Percentiles rank a stretch among this genome's conserved stretches.
Conservation (phyloP, 177 flowering plant genomes). For the Tripterygium wilfordii region DNA sequence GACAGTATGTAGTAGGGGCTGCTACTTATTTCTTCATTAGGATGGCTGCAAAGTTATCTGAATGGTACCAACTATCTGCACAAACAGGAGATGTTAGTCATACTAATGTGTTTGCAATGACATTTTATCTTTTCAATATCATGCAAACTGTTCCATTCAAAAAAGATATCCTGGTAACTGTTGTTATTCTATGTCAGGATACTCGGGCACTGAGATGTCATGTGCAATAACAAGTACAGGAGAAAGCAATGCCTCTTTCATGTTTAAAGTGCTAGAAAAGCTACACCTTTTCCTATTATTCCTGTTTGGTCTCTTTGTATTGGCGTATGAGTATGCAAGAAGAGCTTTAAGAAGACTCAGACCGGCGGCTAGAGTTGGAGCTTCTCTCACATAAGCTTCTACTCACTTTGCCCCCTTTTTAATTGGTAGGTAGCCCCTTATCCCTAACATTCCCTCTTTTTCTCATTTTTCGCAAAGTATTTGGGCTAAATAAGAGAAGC, state of each 20-base stretch:
- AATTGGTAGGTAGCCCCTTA: not conserved
- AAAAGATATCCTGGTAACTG: constrained; percentile 1
- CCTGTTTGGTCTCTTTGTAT: constrained; percentile 48
- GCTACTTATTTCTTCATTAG: too few species aligned
- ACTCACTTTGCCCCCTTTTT: not conserved
- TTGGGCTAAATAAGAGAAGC: not conserved
- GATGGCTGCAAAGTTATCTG: too few species aligned
- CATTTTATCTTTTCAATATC: not conserved
- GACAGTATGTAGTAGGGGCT: too few species aligned
- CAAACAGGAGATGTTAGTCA: too few species aligned
- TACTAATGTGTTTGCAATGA: too few species aligned
- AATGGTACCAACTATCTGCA: too few species aligned
- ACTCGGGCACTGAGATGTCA: constrained; percentile 15
- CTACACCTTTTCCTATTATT: constrained; percentile 38
- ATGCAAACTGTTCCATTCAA: too few species aligned
- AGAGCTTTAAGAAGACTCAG: constrained; percentile 33
- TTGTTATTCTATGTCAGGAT: constrained; percentile 24
- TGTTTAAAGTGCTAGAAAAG: constrained; percentile 22
- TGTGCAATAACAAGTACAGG: constrained; percentile 20
- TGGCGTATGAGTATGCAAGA: constrained; percentile 37
- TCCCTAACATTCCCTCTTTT: not conserved
- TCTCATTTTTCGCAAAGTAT: not conserved
- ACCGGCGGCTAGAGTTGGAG: constrained; percentile 53
- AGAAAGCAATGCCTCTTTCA: constrained; percentile 16
- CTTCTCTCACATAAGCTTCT: constrained; percentile 26